Evolutionary conservation across 192 early-diverging fungal genomes (phyloP), one percentile per base, ranked within the genome.

Genomic region (Coemansia sp.): DNA sequence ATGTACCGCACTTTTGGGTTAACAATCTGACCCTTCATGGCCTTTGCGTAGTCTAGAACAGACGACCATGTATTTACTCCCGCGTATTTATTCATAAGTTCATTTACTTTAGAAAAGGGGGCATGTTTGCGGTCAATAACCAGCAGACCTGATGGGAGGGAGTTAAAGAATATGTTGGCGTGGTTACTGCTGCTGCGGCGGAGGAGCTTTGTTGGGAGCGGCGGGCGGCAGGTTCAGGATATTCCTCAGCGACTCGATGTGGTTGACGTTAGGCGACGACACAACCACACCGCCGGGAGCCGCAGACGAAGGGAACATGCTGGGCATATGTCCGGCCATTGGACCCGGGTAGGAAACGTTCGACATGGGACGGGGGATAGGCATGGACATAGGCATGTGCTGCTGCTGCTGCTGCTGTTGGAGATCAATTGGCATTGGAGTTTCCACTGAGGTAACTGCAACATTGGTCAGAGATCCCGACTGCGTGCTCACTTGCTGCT

Each of bases 221-320:
- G 53, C n/a, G 9, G 53, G 40, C 55, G 55, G 63, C 40, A 65
- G 22, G 41, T 76, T 76, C 61, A 76, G 50, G 6, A 76, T 67
- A 61, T 46, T 76, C 65, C 55, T 76, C 46, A 76, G 58, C 20
- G 74, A 76, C 37, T 70, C 69, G 42, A 76, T 63, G 57, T 76
- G 69, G 61, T 55, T 71, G 6, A 62, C 49, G 41, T 37, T 42
- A 2, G 60, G 39, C 13, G 65, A 54, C 7, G 70, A 55, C 63
- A 59, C 57, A 41, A n/a, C 16, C 10, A 25, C 25, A 25, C 45
- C 63, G 17, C 44, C 63, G 37, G 43, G 22, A 44, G 62, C 19
- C 17, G 45, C 63, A 42, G 46, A 11, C 37, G 65, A 17, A n/a
- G 56, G 55, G 12, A 40, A 38, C n/a, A 41, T 41, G n/a, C 49